Base-by-base conservation (phyloP, 495 filamentous ascomycete genomes). In the Neurospora intermedia region DNA sequence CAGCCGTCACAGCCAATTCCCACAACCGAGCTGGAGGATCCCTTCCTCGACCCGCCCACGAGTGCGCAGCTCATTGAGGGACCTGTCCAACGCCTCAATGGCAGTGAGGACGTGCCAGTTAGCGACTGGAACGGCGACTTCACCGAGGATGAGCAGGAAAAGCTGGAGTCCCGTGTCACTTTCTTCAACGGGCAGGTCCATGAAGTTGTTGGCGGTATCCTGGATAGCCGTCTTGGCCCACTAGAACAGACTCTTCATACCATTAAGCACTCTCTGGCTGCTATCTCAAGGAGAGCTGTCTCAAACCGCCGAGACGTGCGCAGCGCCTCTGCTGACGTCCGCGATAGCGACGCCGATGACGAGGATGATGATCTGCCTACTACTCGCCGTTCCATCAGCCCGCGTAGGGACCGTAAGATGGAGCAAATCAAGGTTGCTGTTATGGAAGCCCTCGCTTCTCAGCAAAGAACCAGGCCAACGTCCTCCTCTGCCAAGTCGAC, bases 61-160 rank as follows among this genome's bases (percentile, higher is more conserved):
- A 83, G 80, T 69, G 79, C 77, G 39, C 78, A 77, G 76, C 78
- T 79, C 2, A 73, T 85, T 59, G 85, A 89, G 18, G 89, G 89
- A 1, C 84, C 88, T 41, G 82, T 93, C 42, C 89, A 91, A 70
- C 88, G 88, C 70, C 85, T 95, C 48, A 89, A 92, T 74, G 89
- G 85, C 48, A 85, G 80, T 38, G 86, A 88, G 23, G 88, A 92
- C 72, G 81, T 90, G 15, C 91, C 92, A 46, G 85, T 89, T 74
- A 97, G 93, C 74, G 94, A 98, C 78, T 98, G 96, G 96, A 92
- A 95, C 75, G 92, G 93, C 79, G 89, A 91, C 71, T 88, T 97
- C 73, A 93, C 91, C 38, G 92, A 91, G 8, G 89, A 89, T 31
- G 94, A 97, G 74, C 93, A 96, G 73, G 87, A 87, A 69, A 97